Conservation (phyloP, 2,329 filamentous ascomycete species). For the Neophaeococcomyces aloes region DNA sequence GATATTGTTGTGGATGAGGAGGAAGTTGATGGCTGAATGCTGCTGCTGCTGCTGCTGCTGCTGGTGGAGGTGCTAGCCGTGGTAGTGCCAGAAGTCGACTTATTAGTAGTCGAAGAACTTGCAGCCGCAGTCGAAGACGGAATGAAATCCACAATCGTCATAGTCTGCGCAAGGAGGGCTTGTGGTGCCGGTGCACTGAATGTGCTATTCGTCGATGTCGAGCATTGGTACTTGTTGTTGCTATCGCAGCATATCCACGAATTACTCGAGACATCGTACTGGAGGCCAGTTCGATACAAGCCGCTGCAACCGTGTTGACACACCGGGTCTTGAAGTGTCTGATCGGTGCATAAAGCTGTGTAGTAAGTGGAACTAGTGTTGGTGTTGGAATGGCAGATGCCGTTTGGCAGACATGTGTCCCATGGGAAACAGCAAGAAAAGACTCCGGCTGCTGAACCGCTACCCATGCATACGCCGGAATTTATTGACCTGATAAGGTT, state of each 20-base stretch:
- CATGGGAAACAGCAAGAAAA: constrained; percentile 1
- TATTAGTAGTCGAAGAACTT: too few relatives aligned
- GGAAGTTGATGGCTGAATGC: too few relatives aligned
- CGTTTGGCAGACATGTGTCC: background rate
- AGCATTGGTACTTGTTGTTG: background rate
- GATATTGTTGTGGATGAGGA: too few relatives aligned
- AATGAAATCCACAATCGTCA: constrained; percentile 1
- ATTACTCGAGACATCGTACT: background rate
- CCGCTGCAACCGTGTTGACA: background rate
- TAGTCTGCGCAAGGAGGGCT: background rate
- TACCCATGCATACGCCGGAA: background rate
- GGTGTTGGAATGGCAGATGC: background rate
- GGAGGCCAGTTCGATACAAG: background rate
- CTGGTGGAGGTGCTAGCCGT: too few relatives aligned
- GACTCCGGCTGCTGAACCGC: background rate
- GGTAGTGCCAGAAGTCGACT: too few relatives aligned
- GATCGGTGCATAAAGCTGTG: background rate
- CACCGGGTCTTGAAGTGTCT: background rate
- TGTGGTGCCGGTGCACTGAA: background rate
- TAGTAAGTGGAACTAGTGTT: background rate
- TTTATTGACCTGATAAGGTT: background rate
- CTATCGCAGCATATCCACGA: background rate
- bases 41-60: too few relatives aligned
- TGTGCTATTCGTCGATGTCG: background rate
- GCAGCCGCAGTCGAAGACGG: background rate